Evolutionary conservation across 1,284 basidiomycete genomes (phyloP), one percentile per base, ranked within the genome.

Genomic region (Kwoniella shivajii): DNA sequence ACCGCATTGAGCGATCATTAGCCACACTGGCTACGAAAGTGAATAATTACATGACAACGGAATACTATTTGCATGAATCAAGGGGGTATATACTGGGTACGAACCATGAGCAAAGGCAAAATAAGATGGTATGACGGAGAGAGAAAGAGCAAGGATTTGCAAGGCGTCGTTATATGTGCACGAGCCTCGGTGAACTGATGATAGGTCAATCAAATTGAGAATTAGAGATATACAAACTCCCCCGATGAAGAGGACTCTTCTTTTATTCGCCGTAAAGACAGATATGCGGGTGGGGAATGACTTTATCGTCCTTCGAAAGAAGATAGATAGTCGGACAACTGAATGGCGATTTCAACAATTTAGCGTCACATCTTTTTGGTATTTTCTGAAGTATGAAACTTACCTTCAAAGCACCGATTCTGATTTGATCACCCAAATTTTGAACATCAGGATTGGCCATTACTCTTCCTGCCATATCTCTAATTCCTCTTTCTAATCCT

Each of bases 391-490:
- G 27, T 2, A 13, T 6, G 6, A n/a, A 18, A 79, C 84, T 64
- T 59, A 92, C 89, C 85, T 92, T 94, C 61, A 96, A 74, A 14
- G 92, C 93, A 1, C 90, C 90, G 11, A 82, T 80, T 64, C 93
- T 80, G 56, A 97, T 86, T 59, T 82, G 89, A 69, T 94, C 91
- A 1, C 87, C 89, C 16, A 91, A 82, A 65, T 89, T 89, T 80
- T 93, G 91, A 34, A 96, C 88, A 71, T 95, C 91, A 2, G 90
- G 91, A 71, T 94, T 94, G 0, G 89, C 84, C 79, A 96, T 81
- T 30, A 95, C 85, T 60, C 85, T 83, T 18, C 85, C 79, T 27
- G 93, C 83, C 3, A 88, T 86, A 67, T 96, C 93, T 69, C 87
- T 84, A 36, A 92, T 90, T 6, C 86, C 88, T 36, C 80, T 75